Base-by-base conservation (phyloP, 768 basidiomycete species). In the Exsudoporus frostii region DNA sequence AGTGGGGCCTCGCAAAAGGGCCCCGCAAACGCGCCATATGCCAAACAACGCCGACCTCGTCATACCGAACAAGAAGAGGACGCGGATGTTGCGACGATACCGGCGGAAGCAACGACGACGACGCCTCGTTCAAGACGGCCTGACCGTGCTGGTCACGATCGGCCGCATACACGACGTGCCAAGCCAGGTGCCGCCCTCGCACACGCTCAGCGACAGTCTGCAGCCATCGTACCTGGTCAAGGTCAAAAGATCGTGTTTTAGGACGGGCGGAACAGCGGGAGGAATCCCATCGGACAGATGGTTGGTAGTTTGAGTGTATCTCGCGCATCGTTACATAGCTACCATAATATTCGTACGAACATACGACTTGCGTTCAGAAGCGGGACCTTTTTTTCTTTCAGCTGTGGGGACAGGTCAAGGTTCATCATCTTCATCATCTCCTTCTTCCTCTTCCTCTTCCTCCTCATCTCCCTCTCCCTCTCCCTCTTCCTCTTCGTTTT, bases 161-260 rank as follows among this genome's bases (percentile, higher is more conserved):
- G 54, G 24, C 14, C 51, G 8, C 45, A 61, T 45, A 44, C 52
- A 61, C 71, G 71, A 48, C 80, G 90, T 27, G 74, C 84, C 5
- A 85, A 78, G 63, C 90, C 90, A 32, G 90, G 91, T 32, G 91
- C 91, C 4, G 87, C 88, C 1, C 80, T 92, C 20, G 90, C 90
- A 0, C 76, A 78, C 17, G 90, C 90, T 22, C 82, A 83, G 62
- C 81, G 91, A 47, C 86, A 90, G 71, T 84, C 82, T 50, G 83
- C 80, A 17, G 86, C 86, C 6, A 92, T 92, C 61, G 15, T 71
- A 30, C 76, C 77, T n/a, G 72, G 84, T 62, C 77, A 82, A 69
- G 86, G 86, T 13, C 80, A 83, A 68, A 92, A 89, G 65, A 85
- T 86, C 39, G 79, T 77, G 38, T 92, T 92, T 58, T 86, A 79